These are phyloP conservation scores for Metarhizium brunneum DNA, from an alignment of 2,329 filamentous ascomycete species.

Conservation along the genomic window DNA sequence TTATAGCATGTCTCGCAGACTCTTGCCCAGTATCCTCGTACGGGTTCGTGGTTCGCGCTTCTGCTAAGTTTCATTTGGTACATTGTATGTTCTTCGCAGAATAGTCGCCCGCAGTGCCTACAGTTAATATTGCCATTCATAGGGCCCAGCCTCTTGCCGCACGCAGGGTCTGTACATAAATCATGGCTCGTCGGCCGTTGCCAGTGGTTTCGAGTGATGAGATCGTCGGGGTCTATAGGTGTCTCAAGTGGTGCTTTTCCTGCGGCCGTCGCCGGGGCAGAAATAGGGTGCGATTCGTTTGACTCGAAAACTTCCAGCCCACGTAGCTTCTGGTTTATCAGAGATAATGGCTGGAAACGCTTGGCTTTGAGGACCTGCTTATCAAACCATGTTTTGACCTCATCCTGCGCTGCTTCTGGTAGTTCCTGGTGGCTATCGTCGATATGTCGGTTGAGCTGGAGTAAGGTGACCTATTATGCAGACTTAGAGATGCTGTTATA, in stretches of 20 bases:
- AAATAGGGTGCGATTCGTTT: conserved; percentile 54
- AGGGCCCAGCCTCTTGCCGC: conserved; percentile 68
- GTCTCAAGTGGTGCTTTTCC: conserved; percentile 31
- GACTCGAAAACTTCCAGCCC: conserved; percentile 91
- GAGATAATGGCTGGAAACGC: conserved; percentile 80
- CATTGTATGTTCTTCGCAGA: conserved; percentile 98
- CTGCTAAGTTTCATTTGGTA: conserved; percentile 97
- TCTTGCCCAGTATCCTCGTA: conserved; percentile 83
- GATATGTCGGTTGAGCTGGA: conserved; percentile 80
- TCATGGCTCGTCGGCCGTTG: conserved; percentile 68
- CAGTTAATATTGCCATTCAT: conserved; percentile 85
- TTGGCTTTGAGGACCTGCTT: conserved; percentile 90
- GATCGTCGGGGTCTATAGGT: conserved; percentile 70
- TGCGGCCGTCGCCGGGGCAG: conserved; percentile 19
- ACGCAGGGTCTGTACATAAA: conserved; percentile 77
- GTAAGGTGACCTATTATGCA: conserved; percentile 61
- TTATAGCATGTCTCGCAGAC: conserved; percentile 99
- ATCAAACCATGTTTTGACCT: conserved; percentile 96
- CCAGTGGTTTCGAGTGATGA: conserved; percentile 86
- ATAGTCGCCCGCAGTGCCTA: conserved; percentile 82
- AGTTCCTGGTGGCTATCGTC: conserved; percentile 88
- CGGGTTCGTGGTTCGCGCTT: conserved; percentile 80
- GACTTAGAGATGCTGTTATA: neutral
- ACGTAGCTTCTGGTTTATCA: conserved; percentile 88
- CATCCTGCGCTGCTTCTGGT: conserved; percentile 79